A percentile compares a stretch with the other conserved stretches of the same genome.
Evolutionary conservation across 208 protist genomes (phyloP).

Genomic region (Trichomonas vaginalis): DNA sequence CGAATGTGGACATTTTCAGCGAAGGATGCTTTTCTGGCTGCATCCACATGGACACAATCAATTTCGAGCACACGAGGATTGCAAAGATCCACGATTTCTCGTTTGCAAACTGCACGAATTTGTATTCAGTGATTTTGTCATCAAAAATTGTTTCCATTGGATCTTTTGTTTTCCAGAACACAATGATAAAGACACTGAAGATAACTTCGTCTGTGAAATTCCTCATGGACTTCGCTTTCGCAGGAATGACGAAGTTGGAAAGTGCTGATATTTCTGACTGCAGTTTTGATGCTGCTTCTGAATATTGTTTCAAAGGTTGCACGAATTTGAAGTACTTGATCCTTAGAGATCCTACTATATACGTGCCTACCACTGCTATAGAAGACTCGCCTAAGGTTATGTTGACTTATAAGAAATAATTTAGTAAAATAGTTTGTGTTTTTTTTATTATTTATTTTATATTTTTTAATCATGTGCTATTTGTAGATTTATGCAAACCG

Average conservation of each 20-base stretch:
- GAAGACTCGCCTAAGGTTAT: background rate
- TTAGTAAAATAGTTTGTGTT: no score
- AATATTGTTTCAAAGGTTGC: background rate
- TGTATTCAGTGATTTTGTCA: background rate
- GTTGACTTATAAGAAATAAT: background rate
- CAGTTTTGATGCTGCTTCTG: background rate
- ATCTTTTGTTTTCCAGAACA: background rate
- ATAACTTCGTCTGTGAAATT: background rate
- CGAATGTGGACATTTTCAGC: background rate
- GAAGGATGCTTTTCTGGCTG: background rate
- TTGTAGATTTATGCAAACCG: no score
- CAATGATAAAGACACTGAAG: background rate
- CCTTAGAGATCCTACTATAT: background rate
- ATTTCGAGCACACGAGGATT: background rate
- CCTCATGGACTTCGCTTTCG: background rate
- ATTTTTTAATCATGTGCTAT: no score
- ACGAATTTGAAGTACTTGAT: background rate
- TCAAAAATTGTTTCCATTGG: background rate
- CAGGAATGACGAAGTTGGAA: background rate
- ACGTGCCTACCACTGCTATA: background rate
- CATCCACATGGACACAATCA: background rate
- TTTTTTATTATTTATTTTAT: no score
- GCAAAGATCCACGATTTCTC: background rate
- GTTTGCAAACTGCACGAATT: background rate
- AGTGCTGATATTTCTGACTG: background rate